These are phyloP conservation scores for Pugionium dolabratum DNA, from an alignment of 345 rosid species.

Conservation along the genomic window DNA sequence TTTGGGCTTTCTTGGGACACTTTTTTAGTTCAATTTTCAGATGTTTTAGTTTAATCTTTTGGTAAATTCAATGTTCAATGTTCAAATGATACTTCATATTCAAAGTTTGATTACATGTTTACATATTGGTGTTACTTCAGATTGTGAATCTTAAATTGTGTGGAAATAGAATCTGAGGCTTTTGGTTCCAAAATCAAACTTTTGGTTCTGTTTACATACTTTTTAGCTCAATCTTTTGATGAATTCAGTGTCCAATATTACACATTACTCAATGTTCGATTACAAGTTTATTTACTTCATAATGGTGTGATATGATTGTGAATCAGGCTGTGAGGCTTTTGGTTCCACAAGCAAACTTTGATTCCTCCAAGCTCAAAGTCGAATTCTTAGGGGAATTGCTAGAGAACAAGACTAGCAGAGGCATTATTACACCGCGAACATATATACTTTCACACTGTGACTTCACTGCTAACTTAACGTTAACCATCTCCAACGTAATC, in stretches of 20 bases:
- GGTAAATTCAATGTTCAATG: not conserved
- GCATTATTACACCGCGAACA: slow-evolving; percentile 61
- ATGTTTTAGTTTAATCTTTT: too few species aligned
- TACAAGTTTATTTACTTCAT: slow-evolving; percentile 4
- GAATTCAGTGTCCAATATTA: not conserved
- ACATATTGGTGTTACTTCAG: not conserved
- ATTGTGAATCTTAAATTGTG: not conserved
- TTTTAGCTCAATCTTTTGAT: not conserved
- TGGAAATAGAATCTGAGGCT: slow-evolving; percentile 64
- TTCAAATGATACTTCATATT: too few species aligned
- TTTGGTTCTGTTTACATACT: slow-evolving; percentile 8
- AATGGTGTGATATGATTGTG: slow-evolving; percentile 21
- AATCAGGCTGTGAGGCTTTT: slow-evolving; percentile 71
- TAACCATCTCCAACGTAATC: slow-evolving; percentile 75
- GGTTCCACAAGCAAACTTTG: slow-evolving; percentile 81
- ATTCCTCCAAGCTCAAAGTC: slow-evolving; percentile 82
- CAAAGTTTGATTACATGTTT: too few species aligned
- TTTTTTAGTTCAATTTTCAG: not conserved
- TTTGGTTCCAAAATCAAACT: slow-evolving; percentile 78
- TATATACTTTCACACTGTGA: slow-evolving; percentile 92
- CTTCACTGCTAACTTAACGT: slow-evolving; percentile 81
- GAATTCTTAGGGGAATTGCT: slow-evolving; percentile 47
- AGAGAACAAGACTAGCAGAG: slow-evolving; percentile 40
- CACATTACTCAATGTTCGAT: not conserved
- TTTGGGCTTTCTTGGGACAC: not conserved